Evolutionary conservation across 2,329 filamentous ascomycete species (phyloP).

Genomic region (Aspergillus fischeri): DNA sequence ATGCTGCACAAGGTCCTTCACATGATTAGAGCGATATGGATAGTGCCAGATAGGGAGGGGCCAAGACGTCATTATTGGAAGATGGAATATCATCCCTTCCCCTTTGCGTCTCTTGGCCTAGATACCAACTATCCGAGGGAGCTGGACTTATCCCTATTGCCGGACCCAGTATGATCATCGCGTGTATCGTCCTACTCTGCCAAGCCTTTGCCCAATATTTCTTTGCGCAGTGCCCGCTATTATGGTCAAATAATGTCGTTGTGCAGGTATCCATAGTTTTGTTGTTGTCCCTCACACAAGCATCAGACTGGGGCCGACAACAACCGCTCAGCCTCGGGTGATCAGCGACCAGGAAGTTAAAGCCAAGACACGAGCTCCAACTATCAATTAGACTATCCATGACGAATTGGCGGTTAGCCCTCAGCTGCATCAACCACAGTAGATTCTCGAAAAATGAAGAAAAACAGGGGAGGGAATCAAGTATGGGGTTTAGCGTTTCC

Average conservation of each 20-base stretch:
- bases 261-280: conserved; percentile 9
- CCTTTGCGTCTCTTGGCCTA: conserved; percentile 24
- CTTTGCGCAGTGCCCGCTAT: background rate
- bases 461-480: background rate
- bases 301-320: conserved; percentile 15
- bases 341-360: conserved; percentile 27
- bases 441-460: conserved; percentile 2
- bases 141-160: background rate
- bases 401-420: background rate
- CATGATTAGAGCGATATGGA: conserved; percentile 21
- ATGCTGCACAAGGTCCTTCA: conserved; percentile 16
- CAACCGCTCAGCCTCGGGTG: conserved; percentile 29
- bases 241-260: conserved; percentile 5
- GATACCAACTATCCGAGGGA: conserved; percentile 8
- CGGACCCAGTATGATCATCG: background rate
- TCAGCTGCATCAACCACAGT: background rate
- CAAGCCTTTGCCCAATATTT: background rate
- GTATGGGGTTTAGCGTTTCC: background rate
- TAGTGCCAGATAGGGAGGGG: conserved; percentile 16
- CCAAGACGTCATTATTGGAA: conserved; percentile 28
- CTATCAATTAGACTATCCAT: conserved; percentile 5
- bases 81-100: conserved; percentile 12
- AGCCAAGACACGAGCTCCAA: conserved; percentile 20
- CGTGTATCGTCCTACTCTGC: background rate
- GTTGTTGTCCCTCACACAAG: conserved; percentile 11